These are phyloP conservation scores for Asterionellopsis glacialis DNA, from an alignment of 108 stramenopile genomes.

Conservation along the genomic window DNA sequence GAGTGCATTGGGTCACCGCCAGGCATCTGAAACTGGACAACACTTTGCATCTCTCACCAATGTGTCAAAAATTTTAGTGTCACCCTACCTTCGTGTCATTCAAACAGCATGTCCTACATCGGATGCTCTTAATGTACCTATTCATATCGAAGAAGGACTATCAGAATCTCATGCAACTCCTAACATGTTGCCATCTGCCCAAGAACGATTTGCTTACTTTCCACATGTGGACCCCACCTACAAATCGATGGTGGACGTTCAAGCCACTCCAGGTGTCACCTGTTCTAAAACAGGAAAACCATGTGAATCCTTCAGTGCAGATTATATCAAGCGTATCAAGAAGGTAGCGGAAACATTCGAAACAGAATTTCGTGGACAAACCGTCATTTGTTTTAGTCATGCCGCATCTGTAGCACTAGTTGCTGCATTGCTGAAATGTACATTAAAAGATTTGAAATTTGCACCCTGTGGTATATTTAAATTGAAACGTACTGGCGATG, in stretches of 20 bases:
- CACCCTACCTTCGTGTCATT: constrained; percentile 50
- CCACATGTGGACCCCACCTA: constrained; percentile 40
- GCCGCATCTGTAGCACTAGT: constrained; percentile 48
- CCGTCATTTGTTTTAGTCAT: constrained; percentile 38
- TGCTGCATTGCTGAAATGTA: constrained; percentile 15
- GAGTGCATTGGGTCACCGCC: constrained; percentile 57
- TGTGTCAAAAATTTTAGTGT: constrained; percentile 24
- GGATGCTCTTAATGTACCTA: constrained; percentile 9
- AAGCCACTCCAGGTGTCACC: constrained; percentile 33
- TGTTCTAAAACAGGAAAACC: constrained; percentile 29
- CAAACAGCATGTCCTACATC: constrained; percentile 26
- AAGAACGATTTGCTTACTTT: constrained; percentile 53
- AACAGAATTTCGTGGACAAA: constrained; percentile 15
- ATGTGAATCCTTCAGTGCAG: constrained; percentile 11
- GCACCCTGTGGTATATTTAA: constrained; percentile 50
- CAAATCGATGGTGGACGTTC: constrained; percentile 23
- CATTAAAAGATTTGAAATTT: constrained; percentile 35
- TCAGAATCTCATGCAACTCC: constrained; percentile 45
- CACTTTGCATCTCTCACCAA: constrained; percentile 31
- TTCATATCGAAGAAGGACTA: constrained; percentile 46
- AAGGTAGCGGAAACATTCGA: constrained; percentile 3
- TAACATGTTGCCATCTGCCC: constrained; percentile 24
- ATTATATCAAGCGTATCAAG: background rate
- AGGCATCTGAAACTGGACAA: constrained; percentile 62
- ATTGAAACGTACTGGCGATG: constrained; percentile 23